These are phyloP conservation scores for Pythium guiyangense DNA, from an alignment of 352 stramenopile genomes.

Conservation along the genomic window DNA sequence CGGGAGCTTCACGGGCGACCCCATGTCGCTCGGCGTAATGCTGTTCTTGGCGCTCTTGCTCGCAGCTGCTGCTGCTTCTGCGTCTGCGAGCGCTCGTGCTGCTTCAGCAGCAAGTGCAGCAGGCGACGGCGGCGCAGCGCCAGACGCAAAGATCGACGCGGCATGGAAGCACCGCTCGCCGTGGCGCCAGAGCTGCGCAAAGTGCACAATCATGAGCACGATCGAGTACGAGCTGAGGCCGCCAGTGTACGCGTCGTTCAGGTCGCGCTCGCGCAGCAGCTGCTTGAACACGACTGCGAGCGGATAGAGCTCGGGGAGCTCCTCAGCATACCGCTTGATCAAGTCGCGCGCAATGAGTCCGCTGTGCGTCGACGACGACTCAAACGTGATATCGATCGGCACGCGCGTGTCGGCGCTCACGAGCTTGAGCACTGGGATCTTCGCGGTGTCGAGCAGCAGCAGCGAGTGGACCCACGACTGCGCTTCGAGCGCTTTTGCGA, in stretches of 20 bases:
- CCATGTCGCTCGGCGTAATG: slow-evolving; percentile 3
- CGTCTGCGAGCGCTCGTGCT: slow-evolving; percentile 10
- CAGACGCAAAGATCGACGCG: slow-evolving; percentile 61
- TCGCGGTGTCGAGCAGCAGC: slow-evolving; percentile 77
- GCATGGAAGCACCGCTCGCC: slow-evolving; percentile 45
- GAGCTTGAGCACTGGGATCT: slow-evolving; percentile 83
- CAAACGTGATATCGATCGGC: slow-evolving; percentile 84
- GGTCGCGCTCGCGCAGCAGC: slow-evolving; percentile 79
- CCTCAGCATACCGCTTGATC: slow-evolving; percentile 79
- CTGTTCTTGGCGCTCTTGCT: slow-evolving; percentile 6
- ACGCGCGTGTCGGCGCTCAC: slow-evolving; percentile 70
- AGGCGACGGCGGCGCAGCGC: slow-evolving; percentile 35
- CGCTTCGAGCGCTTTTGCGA: slow-evolving; percentile 50
- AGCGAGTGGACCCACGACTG: slow-evolving; percentile 80
- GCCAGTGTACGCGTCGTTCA: slow-evolving; percentile 91
- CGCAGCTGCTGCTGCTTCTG: not conserved
- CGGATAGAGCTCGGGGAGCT: slow-evolving; percentile 85
- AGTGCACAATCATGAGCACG: slow-evolving; percentile 91
- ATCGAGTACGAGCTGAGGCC: slow-evolving; percentile 90
- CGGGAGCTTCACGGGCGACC: slow-evolving; percentile 6
- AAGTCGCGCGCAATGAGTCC: slow-evolving; percentile 78
- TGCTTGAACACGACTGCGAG: slow-evolving; percentile 90
- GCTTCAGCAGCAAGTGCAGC: slow-evolving; percentile 20
- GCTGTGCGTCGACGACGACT: slow-evolving; percentile 76
- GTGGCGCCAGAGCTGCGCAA: slow-evolving; percentile 67